A percentile compares a stretch with the other conserved stretches of the same genome.
These are phyloP conservation scores for Fusarium sp. DNA, from an alignment of 2,329 filamentous ascomycete genomes.

Conservation along the genomic window DNA sequence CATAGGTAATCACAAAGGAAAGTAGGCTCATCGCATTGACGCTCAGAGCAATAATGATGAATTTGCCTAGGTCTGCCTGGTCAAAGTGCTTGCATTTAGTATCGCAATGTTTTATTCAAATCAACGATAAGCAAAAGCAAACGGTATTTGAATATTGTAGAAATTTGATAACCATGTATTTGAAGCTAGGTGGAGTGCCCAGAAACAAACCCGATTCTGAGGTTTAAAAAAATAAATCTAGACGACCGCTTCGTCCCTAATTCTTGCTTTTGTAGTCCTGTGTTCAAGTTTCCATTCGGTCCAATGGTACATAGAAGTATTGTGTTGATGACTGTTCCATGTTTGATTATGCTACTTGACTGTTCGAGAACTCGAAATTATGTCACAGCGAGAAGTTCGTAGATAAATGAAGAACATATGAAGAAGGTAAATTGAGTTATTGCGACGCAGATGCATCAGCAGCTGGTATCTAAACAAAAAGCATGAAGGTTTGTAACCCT, in stretches of 20 bases:
- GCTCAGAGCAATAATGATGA: not conserved
- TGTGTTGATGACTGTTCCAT: not conserved
- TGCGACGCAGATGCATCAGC: conserved; percentile 34
- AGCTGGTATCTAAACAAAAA: conserved; percentile 49
- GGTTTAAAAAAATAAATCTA: conserved; percentile 18
- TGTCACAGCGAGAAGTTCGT: not conserved
- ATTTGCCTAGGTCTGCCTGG: not conserved
- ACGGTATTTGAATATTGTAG: not conserved
- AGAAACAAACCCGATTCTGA: not conserved
- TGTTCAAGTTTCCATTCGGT: not conserved
- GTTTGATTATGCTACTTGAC: not conserved
- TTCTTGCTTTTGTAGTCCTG: not conserved
- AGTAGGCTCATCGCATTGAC: not conserved
- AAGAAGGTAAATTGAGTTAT: conserved; percentile 24
- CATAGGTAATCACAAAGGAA: not conserved
- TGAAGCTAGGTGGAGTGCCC: conserved; percentile 15
- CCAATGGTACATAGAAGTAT: too few species aligned
- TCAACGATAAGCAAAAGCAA: not conserved
- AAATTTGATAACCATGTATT: conserved; percentile 4
- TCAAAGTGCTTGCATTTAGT: not conserved
- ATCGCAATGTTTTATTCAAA: not conserved
- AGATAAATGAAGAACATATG: not conserved
- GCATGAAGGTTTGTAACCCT: conserved; percentile 29
- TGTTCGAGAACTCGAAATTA: not conserved
- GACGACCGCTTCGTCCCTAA: not conserved